Conservation (phyloP, 2,329 filamentous ascomycete species). For the Aplosporella prunicola region DNA sequence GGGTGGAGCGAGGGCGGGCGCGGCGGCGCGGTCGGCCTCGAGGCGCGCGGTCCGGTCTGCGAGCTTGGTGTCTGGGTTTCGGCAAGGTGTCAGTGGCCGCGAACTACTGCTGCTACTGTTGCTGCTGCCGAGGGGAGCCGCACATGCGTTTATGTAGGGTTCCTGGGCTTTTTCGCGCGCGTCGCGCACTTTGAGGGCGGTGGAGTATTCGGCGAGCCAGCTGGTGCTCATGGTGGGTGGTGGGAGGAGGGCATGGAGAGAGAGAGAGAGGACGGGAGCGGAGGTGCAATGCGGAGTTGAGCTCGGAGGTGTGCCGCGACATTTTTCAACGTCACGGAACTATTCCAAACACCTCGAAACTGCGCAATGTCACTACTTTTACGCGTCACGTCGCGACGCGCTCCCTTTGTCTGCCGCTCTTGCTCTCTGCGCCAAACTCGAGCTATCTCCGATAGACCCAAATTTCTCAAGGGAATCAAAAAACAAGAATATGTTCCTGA, state of each 20-base stretch:
- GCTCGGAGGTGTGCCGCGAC: neutral
- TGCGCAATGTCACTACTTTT: constrained; percentile 2
- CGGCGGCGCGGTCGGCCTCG: constrained; percentile 18
- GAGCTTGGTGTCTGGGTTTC: constrained; percentile 35
- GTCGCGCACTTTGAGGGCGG: constrained; percentile 62
- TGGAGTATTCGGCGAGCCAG: constrained; percentile 75
- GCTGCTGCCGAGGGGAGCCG: constrained; percentile 20
- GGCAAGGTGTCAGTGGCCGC: constrained; percentile 12
- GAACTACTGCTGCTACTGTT: neutral
- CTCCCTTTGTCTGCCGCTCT: constrained; percentile 2
- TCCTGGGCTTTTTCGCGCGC: constrained; percentile 55
- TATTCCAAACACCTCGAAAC: too few relatives aligned
- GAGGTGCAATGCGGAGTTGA: neutral
- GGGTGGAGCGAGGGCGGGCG: constrained; percentile 21
- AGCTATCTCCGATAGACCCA: too few relatives aligned
- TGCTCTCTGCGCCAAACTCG: neutral
- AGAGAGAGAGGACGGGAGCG: neutral
- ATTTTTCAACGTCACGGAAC: too few relatives aligned
- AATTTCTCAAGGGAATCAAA: too few relatives aligned
- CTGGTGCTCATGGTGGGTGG: constrained; percentile 39
- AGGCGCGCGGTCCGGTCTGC: constrained; percentile 33
- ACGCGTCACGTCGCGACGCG: neutral
- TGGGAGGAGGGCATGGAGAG: constrained; percentile 1
- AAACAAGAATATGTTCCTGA: too few relatives aligned
- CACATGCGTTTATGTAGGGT: constrained; percentile 72